Base-by-base conservation (phyloP, 75 land plant genomes). In the Azolla pinnata region DNA sequence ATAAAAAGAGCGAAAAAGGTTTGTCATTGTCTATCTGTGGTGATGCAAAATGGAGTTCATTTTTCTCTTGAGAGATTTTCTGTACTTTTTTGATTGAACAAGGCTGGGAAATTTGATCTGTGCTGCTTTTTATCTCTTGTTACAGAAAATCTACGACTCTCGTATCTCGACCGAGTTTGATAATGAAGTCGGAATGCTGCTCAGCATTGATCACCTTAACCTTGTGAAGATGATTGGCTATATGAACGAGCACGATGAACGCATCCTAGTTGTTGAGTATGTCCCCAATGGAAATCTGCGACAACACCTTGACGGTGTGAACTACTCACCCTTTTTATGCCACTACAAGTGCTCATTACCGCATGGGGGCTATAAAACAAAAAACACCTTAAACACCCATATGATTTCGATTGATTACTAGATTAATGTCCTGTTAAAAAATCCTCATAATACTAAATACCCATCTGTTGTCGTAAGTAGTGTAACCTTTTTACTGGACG, bases 231-330 rank as follows among this genome's bases (percentile, higher is more conserved):
- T 91, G 30, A 70, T 84, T 59, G 95, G 97, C 9, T 84, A 73
- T 59, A 50, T 73, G 61, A 95, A 91, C 2, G 68, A 80, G 53
- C 88, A 82, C 54, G 65, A 76, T 56, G 97, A 91, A 49, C 83
- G 88, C 46, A 70, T 88, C 58, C 70, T 91, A 27, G 77, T 91
- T 2, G 78, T 78, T 23, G 97, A 91, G 75, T 91, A 71, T 53
- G 82, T 91, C 40, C 65, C 83, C 35, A 88, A 88, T 74, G 88
- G 93, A 55, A 87, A 93, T 26, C 76, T 91, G 4, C 78, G 93
- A 25, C 84, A 91, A 61, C 97, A 91, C 59, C 73, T 91, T 27
- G 97, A 91, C 78, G 93, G 97, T 84, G 77, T 56, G 71, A n/a
- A n/a, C n/a, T n/a, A n/a, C n/a, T n/a, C n/a, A n/a, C n/a, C n/a